These are phyloP conservation scores for Pueraria montana DNA, from an alignment of 306 rosid genomes.

Conservation along the genomic window DNA sequence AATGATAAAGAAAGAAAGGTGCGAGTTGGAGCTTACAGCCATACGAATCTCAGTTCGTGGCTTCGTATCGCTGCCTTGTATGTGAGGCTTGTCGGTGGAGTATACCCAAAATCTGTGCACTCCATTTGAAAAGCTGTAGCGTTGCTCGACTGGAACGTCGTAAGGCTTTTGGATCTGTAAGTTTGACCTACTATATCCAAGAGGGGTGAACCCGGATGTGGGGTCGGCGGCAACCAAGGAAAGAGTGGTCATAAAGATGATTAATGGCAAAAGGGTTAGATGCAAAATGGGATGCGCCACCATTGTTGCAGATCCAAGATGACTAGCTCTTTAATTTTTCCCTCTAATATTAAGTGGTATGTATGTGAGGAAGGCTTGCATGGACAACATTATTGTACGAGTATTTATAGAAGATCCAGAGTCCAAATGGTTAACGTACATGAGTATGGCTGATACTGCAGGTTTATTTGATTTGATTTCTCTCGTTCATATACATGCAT, in stretches of 20 bases:
- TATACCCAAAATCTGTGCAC: slow-evolving; percentile 56
- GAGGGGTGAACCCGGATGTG: slow-evolving; percentile 46
- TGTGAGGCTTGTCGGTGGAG: slow-evolving; percentile 51
- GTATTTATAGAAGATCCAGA: no score
- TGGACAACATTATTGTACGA: not conserved
- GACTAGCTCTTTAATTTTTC: not conserved
- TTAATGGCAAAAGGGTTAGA: slow-evolving; percentile 36
- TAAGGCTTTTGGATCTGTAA: slow-evolving; percentile 50
- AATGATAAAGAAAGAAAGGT: no score
- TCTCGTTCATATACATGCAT: not conserved
- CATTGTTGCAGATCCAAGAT: slow-evolving; percentile 31
- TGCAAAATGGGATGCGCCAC: slow-evolving; percentile 8
- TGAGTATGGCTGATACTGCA: not conserved
- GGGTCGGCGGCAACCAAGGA: slow-evolving; percentile 27
- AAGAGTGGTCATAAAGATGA: not conserved
- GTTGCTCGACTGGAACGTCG: slow-evolving; percentile 34
- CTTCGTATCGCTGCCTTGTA: slow-evolving; percentile 12
- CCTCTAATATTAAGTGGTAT: not conserved
- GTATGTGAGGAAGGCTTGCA: not conserved
- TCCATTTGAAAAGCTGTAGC: slow-evolving; percentile 50
- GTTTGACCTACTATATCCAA: slow-evolving; percentile 42
- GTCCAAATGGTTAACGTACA: not conserved
- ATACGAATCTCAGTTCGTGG: slow-evolving; percentile 61
- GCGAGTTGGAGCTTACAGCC: not conserved
- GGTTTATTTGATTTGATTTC: not conserved